phyloP scores from a whole-genome alignment of 2,329 filamentous ascomycete genomes.

The Alternaria infectoria region DNA sequence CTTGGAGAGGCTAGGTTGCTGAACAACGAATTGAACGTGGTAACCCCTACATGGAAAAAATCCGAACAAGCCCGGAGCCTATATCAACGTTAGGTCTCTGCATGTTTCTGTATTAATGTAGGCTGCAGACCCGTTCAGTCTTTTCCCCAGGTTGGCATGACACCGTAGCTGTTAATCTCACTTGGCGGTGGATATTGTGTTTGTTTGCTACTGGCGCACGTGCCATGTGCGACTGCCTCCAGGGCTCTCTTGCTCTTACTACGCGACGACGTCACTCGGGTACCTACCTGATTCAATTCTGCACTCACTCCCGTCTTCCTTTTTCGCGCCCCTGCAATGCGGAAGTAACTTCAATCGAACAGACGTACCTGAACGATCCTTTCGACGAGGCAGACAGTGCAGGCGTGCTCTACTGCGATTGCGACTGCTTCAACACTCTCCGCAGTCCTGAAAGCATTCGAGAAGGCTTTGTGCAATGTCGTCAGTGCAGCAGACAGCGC shows the following conservation, averaged over 20 bases:
- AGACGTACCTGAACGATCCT: neutral
- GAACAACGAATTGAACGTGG: neutral
- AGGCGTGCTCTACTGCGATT: neutral
- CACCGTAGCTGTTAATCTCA: neutral
- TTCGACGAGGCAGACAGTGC: neutral
- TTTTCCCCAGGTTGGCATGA: neutral
- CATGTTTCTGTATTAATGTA: too few species aligned
- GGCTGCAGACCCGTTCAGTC: neutral
- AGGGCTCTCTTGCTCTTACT: neutral
- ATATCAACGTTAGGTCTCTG: neutral
- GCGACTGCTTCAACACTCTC: neutral
- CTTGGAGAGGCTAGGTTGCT: neutral
- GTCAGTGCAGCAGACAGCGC: neutral
- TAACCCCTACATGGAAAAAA: neutral
- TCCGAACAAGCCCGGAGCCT: neutral
- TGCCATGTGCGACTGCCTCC: conserved; percentile 5
- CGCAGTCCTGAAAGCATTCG: neutral
- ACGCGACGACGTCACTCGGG: neutral
- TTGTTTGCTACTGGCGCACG: conserved; percentile 5
- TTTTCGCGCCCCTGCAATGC: neutral
- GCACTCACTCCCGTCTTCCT: neutral
- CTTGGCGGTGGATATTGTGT: neutral
- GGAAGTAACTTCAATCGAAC: neutral
- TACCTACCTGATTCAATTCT: neutral
- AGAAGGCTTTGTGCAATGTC: neutral